phyloP scores from a whole-genome alignment of 1,284 basidiomycete species.

The Ganoderma lingzhi region DNA sequence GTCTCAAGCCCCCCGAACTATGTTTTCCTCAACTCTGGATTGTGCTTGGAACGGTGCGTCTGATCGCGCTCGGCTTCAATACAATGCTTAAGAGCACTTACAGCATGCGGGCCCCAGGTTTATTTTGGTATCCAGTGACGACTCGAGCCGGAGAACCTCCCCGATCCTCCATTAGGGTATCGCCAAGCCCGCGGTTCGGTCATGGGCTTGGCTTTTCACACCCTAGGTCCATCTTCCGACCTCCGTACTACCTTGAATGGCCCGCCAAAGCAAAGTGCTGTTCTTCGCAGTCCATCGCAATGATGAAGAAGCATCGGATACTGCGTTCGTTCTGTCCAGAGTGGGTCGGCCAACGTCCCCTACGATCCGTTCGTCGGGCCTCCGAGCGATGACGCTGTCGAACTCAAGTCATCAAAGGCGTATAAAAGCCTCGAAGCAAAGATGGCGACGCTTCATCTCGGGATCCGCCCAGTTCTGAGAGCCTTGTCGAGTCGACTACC shows the following conservation, averaged over 20 bases:
- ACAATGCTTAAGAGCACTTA: background rate
- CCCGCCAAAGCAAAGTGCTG: background rate
- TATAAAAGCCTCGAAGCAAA: background rate
- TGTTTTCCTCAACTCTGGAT: background rate
- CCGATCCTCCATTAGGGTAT: background rate
- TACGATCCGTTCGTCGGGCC: background rate
- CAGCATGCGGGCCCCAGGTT: background rate
- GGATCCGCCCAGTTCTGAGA: slow-evolving; percentile 25
- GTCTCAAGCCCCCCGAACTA: background rate
- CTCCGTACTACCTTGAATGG: background rate
- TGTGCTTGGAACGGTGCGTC: background rate
- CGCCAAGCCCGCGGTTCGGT: background rate
- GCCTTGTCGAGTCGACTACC: slow-evolving; percentile 20
- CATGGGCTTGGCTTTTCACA: slow-evolving; percentile 3
- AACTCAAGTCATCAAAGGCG: background rate
- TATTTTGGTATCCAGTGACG: background rate
- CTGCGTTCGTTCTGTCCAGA: background rate
- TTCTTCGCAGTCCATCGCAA: background rate
- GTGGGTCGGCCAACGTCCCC: background rate
- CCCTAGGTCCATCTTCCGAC: background rate
- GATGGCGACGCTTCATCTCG: background rate
- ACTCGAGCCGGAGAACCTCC: background rate
- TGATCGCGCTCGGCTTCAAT: background rate
- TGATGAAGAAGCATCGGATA: slow-evolving; percentile 6
- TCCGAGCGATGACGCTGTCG: background rate